Conservation (phyloP, 176 grass and related monocot species). For the Urochloa ruziziensis region DNA sequence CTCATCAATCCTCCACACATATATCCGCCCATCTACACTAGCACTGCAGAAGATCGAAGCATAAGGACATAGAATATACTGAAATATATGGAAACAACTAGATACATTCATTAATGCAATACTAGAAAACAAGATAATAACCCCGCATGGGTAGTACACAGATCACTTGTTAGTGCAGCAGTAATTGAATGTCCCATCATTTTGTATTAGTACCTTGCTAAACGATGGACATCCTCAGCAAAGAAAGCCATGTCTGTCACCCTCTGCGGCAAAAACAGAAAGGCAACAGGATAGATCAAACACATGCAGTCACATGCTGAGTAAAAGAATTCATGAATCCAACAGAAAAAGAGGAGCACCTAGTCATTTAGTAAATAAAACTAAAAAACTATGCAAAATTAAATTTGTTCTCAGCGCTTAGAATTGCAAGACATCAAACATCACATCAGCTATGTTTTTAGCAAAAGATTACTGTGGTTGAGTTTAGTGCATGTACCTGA, state of each 20-base stretch:
- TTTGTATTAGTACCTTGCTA: conserved; percentile 84
- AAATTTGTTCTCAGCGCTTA: background rate
- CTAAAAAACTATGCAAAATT: conserved; percentile 6
- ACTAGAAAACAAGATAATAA: background rate
- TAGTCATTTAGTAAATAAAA: background rate
- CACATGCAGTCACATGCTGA: background rate
- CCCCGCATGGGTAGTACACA: background rate
- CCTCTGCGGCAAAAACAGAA: conserved; percentile 63
- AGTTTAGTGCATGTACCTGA: background rate
- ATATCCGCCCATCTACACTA: conserved; percentile 90
- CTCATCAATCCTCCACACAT: conserved; percentile 96
- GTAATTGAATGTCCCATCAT: conserved; percentile 8
- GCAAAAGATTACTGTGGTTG: background rate
- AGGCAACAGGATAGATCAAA: conserved; percentile 31
- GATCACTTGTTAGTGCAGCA: background rate
- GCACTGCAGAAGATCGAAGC: conserved; percentile 49
- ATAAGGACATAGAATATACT: conserved; percentile 13
- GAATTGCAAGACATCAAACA: background rate
- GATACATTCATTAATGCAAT: background rate
- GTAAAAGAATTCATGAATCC: background rate
- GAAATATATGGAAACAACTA: background rate
- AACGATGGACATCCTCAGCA: conserved; percentile 96
- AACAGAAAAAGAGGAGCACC: background rate
- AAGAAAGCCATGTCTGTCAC: conserved; percentile 99
- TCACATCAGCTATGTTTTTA: background rate